Percentiles rank a stretch among this genome's conserved stretches.
Evolutionary conservation across 192 early-diverging fungal species (phyloP).

Genomic region (Coemansia sp.): DNA sequence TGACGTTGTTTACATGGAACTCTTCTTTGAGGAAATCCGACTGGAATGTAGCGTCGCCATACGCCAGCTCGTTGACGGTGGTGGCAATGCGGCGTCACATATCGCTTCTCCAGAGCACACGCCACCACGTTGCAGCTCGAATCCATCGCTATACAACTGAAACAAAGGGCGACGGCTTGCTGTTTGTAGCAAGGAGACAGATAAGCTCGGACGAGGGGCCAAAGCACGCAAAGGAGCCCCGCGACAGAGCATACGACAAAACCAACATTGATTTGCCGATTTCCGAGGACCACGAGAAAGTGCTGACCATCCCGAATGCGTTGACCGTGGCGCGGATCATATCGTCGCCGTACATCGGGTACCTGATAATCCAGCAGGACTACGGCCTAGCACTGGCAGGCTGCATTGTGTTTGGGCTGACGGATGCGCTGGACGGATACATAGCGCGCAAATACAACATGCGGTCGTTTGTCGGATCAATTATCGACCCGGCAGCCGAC

Average conservation of each 20-base stretch:
- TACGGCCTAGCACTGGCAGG: constrained; percentile 72
- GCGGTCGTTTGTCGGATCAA: constrained; percentile 83
- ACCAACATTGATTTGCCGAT: background rate
- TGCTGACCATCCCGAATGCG: constrained; percentile 89
- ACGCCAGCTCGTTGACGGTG: background rate
- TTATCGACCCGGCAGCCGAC: constrained; percentile 93
- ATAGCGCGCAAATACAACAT: constrained; percentile 88
- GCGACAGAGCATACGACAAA: background rate
- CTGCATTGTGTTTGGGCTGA: constrained; percentile 80
- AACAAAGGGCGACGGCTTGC: background rate
- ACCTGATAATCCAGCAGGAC: constrained; percentile 76
- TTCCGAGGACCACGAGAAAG: constrained; percentile 65
- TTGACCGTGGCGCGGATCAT: constrained; percentile 81
- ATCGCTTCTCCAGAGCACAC: background rate
- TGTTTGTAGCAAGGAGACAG: background rate
- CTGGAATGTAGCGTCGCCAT: background rate
- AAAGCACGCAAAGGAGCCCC: background rate
- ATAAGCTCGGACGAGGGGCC: background rate
- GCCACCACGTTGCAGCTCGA: background rate
- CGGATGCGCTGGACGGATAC: constrained; percentile 88
- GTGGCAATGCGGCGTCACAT: background rate
- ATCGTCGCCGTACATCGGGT: constrained; percentile 86
- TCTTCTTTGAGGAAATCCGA: background rate
- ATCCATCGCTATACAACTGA: background rate
- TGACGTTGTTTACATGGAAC: background rate